These are phyloP conservation scores for Aspergillus sclerotialis DNA, from an alignment of 2,329 filamentous ascomycete species.

Conservation along the genomic window DNA sequence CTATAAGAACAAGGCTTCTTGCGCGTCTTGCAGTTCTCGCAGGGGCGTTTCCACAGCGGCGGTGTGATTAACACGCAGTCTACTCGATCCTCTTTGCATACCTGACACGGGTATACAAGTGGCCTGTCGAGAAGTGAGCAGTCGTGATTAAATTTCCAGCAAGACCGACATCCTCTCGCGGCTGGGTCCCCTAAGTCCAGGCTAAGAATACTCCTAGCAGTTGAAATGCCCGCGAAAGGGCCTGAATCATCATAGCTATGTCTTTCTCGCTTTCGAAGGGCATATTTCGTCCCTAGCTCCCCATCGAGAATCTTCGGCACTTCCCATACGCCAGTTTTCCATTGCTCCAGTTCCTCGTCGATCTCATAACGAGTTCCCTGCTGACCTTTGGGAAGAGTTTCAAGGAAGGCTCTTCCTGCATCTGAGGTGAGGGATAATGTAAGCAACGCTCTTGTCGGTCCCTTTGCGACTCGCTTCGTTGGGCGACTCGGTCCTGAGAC, in stretches of 20 bases:
- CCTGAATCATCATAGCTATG: background rate
- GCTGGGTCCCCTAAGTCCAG: constrained; percentile 19
- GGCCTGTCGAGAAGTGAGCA: constrained; percentile 31
- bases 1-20: constrained; percentile 27
- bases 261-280: background rate
- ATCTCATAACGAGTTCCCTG: background rate
- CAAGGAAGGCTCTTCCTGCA: constrained; percentile 1
- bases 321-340: background rate
- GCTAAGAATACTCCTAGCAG: background rate
- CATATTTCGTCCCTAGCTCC: background rate
- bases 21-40: constrained; percentile 24
- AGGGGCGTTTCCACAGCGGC: constrained; percentile 25
- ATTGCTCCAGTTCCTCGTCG: background rate
- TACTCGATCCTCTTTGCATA: constrained; percentile 21
- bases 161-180: constrained; percentile 28
- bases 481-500: background rate
- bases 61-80: constrained; percentile 30
- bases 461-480: background rate
- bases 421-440: constrained; percentile 1
- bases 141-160: constrained; percentile 16
- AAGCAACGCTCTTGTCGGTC: background rate
- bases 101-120: constrained; percentile 28
- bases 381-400: constrained; percentile 3
- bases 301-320: background rate
- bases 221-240: background rate